Percentiles rank a stretch among this genome's conserved stretches.
These are phyloP conservation scores for Aspergillus tubingensis DNA, from an alignment of 2,329 filamentous ascomycete species.

Conservation along the genomic window DNA sequence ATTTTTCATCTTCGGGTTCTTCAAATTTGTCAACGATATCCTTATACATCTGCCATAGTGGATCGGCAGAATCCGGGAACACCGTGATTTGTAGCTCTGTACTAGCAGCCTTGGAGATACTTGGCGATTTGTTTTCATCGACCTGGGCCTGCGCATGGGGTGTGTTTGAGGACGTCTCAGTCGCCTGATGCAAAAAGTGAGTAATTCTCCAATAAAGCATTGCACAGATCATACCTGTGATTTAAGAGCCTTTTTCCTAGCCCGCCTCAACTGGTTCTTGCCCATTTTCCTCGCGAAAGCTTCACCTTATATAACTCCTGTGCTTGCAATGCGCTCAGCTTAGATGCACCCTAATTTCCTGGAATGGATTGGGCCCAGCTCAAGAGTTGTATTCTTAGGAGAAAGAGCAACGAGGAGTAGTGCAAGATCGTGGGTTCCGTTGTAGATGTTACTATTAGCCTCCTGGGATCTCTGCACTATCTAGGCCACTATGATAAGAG, in stretches of 20 bases:
- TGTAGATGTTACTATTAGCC: neutral
- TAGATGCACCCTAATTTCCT: neutral
- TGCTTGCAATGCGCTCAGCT: neutral
- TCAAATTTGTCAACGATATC: constrained; percentile 80
- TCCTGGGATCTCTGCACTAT: neutral
- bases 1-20: constrained; percentile 63
- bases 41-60: constrained; percentile 80
- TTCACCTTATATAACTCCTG: neutral
- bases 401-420: neutral
- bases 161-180: constrained; percentile 13
- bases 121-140: constrained; percentile 15
- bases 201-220: constrained; percentile 3
- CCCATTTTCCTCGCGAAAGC: constrained; percentile 64
- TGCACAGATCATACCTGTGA: constrained; percentile 52
- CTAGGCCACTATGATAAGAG: neutral
- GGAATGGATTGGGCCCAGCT: too few relatives aligned
- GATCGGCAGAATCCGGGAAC: constrained; percentile 66
- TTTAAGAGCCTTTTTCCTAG: constrained; percentile 93
- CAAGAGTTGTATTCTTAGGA: neutral
- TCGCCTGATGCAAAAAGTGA: constrained; percentile 31
- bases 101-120: constrained; percentile 20
- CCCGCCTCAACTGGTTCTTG: constrained; percentile 91
- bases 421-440: neutral
- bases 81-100: constrained; percentile 52
- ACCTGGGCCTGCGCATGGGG: constrained; percentile 6